Percentiles rank a stretch among this genome's conserved stretches.
Conservation (phyloP, 192 early-diverging fungal genomes). For the Gryganskiella cystojenkinii region DNA sequence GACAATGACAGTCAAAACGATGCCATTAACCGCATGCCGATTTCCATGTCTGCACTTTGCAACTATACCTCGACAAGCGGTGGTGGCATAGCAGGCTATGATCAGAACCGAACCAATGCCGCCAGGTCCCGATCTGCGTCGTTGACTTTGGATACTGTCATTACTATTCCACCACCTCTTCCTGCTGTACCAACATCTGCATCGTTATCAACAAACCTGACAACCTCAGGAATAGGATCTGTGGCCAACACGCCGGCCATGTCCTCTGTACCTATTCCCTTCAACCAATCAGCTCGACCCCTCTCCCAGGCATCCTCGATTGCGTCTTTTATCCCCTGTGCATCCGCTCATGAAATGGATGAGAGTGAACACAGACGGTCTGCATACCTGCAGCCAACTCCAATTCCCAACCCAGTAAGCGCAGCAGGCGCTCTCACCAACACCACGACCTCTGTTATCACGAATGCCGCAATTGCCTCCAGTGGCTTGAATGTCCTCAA, state of each 20-base stretch:
- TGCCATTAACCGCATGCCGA: constrained; percentile 15
- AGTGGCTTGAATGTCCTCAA: too few species aligned
- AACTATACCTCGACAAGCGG: background rate
- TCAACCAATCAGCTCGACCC: too few species aligned
- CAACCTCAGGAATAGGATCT: too few species aligned
- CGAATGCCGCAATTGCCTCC: too few species aligned
- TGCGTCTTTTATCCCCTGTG: constrained; percentile 7
- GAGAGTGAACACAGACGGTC: background rate
- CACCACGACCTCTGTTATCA: too few species aligned
- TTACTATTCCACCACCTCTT: too few species aligned
- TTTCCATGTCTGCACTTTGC: constrained; percentile 5
- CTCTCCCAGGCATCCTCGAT: background rate
- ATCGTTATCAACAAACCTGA: background rate
- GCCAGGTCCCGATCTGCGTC: constrained; percentile 5
- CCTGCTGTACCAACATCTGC: too few species aligned
- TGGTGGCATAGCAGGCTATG: too few species aligned
- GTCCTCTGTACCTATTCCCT: background rate
- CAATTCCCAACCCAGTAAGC: too few species aligned
- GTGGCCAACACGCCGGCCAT: background rate
- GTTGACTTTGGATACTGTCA: too few species aligned
- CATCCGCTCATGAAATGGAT: constrained; percentile 1
- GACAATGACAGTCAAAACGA: constrained; percentile 9
- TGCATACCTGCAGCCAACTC: background rate
- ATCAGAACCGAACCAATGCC: too few species aligned
- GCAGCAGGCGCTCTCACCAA: too few species aligned